Percentiles rank a stretch among this genome's conserved stretches.
phyloP scores from a whole-genome alignment of 2,329 filamentous ascomycete species.

The Proliferodiscus dingleyae region DNA sequence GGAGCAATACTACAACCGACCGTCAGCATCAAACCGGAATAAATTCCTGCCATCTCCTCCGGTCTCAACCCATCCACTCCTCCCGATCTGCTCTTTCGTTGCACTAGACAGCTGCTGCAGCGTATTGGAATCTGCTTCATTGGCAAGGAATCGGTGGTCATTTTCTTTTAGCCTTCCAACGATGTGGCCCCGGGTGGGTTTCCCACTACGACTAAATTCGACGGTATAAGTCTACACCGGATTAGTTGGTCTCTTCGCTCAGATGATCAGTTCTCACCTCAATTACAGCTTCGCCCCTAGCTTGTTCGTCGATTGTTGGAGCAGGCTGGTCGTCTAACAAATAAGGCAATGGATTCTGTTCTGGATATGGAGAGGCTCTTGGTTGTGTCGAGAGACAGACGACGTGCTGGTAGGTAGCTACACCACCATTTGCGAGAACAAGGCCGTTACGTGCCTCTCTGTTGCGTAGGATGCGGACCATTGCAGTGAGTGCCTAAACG shows the following conservation, averaged over 20 bases:
- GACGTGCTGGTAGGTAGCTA: constrained; percentile 61
- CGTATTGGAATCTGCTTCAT: constrained; percentile 47
- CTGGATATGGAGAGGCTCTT: constrained; percentile 40
- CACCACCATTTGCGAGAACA: constrained; percentile 61
- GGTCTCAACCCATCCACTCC: constrained; percentile 39
- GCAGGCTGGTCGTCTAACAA: constrained; percentile 35
- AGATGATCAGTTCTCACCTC: constrained; percentile 39
- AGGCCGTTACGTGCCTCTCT: constrained; percentile 46
- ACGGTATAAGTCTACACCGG: constrained; percentile 55
- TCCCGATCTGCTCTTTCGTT: constrained; percentile 44
- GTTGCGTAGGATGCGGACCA: constrained; percentile 47
- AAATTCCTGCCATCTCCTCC: constrained; percentile 34
- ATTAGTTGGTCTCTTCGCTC: constrained; percentile 1
- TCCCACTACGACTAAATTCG: constrained; percentile 48
- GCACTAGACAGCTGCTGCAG: constrained; percentile 40
- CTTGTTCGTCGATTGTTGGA: constrained; percentile 38
- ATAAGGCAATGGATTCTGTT: constrained; percentile 40
- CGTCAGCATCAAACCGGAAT: constrained; percentile 29
- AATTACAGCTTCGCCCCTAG: constrained; percentile 46
- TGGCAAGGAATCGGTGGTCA: constrained; percentile 50
- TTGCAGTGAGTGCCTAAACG: constrained; percentile 45
- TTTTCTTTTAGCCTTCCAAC: constrained; percentile 45
- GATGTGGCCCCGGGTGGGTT: constrained; percentile 43
- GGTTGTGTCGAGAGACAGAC: constrained; percentile 50
- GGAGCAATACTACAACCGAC: constrained; percentile 19